Evolutionary conservation across 306 rosid genomes (phyloP).

Genomic region (Gleditsia sinensis): DNA sequence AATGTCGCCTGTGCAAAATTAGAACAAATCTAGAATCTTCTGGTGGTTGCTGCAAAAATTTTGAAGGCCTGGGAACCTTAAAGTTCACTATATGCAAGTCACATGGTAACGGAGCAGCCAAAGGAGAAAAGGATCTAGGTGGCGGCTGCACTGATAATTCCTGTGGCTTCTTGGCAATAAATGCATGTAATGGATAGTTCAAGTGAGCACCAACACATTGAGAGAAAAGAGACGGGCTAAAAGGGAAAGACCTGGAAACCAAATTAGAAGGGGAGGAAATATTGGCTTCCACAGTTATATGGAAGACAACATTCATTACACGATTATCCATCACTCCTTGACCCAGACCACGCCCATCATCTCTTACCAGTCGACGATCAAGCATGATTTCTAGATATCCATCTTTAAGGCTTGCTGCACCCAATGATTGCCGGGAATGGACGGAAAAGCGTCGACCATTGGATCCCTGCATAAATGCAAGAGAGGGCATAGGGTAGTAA

Average conservation of each 20-base stretch:
- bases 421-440: constrained; percentile 88
- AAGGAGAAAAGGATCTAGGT: constrained; percentile 75
- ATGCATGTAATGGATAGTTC: constrained; percentile 88
- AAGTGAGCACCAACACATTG: constrained; percentile 68
- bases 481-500: constrained; percentile 94
- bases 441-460: constrained; percentile 87
- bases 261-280: constrained; percentile 59
- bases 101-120: constrained; percentile 79
- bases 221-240: constrained; percentile 86
- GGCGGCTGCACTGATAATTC: constrained; percentile 62
- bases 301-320: constrained; percentile 80
- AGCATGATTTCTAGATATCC: constrained; percentile 99
- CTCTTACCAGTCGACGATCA: constrained; percentile 86
- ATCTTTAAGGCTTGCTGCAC: constrained; percentile 85
- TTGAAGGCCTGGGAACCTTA: constrained; percentile 82
- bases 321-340: constrained; percentile 99
- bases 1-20: constrained; percentile 68
- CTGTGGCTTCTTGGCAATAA: constrained; percentile 72
- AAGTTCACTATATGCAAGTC: constrained; percentile 93
- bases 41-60: constrained; percentile 58
- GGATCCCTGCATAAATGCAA: constrained; percentile 83
- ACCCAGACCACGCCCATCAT: constrained; percentile 97
- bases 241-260: constrained; percentile 55
- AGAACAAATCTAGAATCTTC: constrained; percentile 68
- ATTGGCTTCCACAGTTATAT: constrained; percentile 70